These are phyloP conservation scores for Podila horticola DNA, from an alignment of 192 early-diverging fungal genomes.

Conservation along the genomic window DNA sequence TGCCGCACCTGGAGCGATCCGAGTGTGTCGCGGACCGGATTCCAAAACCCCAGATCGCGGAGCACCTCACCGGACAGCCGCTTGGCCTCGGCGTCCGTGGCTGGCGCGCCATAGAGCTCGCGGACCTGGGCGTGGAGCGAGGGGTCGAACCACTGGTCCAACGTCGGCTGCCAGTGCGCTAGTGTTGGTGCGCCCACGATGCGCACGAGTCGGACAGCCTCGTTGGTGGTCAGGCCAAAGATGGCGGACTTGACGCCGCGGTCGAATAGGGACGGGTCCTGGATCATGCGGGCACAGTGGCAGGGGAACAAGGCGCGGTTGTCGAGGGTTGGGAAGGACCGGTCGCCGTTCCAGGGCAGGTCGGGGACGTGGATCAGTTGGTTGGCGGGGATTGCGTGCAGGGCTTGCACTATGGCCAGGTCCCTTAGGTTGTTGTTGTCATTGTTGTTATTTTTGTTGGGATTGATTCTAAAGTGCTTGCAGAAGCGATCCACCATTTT, in stretches of 20 bases:
- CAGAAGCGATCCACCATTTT: slow-evolving; percentile 17
- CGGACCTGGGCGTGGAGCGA: not conserved
- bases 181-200: slow-evolving; percentile 7
- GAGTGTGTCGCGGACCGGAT: too few species aligned
- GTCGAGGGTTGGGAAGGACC: not conserved
- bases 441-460: too few species aligned
- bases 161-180: not conserved
- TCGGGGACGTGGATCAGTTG: too few species aligned
- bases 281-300: not conserved
- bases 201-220: slow-evolving; percentile 13
- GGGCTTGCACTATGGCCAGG: too few species aligned
- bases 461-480: not conserved
- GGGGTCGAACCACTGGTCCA: not conserved
- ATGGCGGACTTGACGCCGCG: slow-evolving; percentile 13
- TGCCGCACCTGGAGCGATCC: too few species aligned
- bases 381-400: too few species aligned
- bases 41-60: too few species aligned
- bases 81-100: slow-evolving; percentile 11
- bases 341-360: too few species aligned
- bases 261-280: slow-evolving; percentile 12
- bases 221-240: slow-evolving; percentile 16
- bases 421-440: too few species aligned
- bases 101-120: slow-evolving; percentile 13
- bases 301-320: not conserved
- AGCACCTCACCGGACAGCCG: slow-evolving; percentile 1